A percentile compares a stretch with the other conserved stretches of the same genome.
Evolutionary conservation across 2,329 filamentous ascomycete genomes (phyloP).

Genomic region (Calycina marina): DNA sequence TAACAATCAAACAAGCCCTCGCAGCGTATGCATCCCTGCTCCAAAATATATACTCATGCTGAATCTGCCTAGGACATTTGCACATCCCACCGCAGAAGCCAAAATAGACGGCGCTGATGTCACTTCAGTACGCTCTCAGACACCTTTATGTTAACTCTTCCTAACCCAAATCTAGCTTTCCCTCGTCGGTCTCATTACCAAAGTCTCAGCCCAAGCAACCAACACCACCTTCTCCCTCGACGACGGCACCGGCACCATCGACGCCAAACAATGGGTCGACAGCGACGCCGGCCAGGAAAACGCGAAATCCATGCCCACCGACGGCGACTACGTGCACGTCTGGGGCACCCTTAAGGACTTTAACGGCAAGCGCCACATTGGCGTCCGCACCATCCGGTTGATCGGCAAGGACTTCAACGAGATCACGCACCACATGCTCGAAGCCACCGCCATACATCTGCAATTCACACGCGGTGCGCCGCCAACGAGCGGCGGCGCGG

Average conservation of each 20-base stretch:
- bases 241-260: constrained; percentile 84
- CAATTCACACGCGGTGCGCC: constrained; percentile 60
- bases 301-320: constrained; percentile 38
- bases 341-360: constrained; percentile 76
- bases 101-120: constrained; percentile 65
- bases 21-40: constrained; percentile 37
- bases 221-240: constrained; percentile 89
- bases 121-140: constrained; percentile 32
- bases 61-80: constrained; percentile 26
- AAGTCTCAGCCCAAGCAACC: constrained; percentile 72
- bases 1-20: constrained; percentile 89
- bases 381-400: constrained; percentile 65
- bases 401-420: constrained; percentile 83
- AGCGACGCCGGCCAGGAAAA: constrained; percentile 28
- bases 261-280: constrained; percentile 74
- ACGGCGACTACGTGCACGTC: constrained; percentile 70
- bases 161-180: constrained; percentile 41
- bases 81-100: constrained; percentile 63
- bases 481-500: constrained; percentile 22
- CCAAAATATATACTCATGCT: constrained; percentile 4
- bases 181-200: constrained; percentile 81
- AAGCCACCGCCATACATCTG: constrained; percentile 79
- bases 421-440: constrained; percentile 80
- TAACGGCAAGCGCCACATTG: constrained; percentile 69
- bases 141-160: not conserved